phyloP scores from a whole-genome alignment of 768 basidiomycete genomes.

The Amanita rubescens region DNA sequence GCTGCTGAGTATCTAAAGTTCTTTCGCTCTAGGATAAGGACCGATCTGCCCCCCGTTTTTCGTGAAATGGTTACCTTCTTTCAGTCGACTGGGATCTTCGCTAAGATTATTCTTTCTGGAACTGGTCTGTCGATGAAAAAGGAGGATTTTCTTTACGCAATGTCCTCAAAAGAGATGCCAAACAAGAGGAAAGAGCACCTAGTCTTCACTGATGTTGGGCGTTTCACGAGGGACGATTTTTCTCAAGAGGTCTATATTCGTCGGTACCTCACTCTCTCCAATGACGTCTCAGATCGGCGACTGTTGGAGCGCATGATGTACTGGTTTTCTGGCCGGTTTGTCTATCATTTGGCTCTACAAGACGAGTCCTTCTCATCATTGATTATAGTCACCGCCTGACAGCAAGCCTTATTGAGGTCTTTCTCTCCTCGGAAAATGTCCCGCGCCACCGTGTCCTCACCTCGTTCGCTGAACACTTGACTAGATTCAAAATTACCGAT shows the following conservation, averaged over 20 bases:
- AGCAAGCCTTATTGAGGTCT: constrained; percentile 1
- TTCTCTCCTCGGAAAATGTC: too few relatives aligned
- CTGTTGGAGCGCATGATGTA: constrained; percentile 13
- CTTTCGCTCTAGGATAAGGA: neutral
- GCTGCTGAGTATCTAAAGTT: neutral
- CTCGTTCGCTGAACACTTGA: neutral
- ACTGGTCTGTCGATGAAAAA: neutral
- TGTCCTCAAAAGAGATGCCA: neutral
- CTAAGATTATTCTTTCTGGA: neutral
- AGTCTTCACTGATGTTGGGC: neutral
- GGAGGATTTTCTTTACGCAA: neutral
- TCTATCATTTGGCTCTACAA: constrained; percentile 4
- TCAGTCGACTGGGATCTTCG: neutral
- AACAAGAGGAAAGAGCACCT: too few relatives aligned
- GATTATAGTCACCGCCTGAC: constrained; percentile 2
- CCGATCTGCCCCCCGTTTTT: neutral
- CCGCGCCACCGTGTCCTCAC: neutral
- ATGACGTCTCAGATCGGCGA: constrained; percentile 12
- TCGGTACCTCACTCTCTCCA: constrained; percentile 9
- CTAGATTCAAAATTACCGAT: constrained; percentile 2
- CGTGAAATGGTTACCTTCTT: neutral
- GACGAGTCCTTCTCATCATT: constrained; percentile 4
- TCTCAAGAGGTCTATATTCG: neutral
- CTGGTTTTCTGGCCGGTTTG: constrained; percentile 15
- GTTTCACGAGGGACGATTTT: neutral